Evolutionary conservation across 305 asterid species (phyloP).

Genomic region (Rubia occidens): DNA sequence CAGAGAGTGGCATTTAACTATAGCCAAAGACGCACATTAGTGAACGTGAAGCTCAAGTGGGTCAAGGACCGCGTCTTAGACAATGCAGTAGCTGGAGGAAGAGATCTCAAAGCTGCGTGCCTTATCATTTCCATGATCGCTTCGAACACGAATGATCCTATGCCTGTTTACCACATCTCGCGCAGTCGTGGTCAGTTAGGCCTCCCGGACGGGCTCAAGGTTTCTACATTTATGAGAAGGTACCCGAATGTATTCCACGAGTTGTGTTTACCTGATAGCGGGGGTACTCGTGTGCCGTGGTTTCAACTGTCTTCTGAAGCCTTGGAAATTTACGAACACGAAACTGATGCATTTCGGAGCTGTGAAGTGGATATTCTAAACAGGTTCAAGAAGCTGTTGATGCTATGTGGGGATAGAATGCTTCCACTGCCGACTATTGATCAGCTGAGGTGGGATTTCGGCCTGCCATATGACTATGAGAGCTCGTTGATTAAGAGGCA

Average conservation of each 20-base stretch:
- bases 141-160: constrained; percentile 35
- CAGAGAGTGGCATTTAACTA: constrained; percentile 17
- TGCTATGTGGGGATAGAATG: constrained; percentile 56
- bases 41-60: constrained; percentile 80
- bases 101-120: constrained; percentile 60
- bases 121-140: constrained; percentile 49
- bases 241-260: constrained; percentile 73
- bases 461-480: constrained; percentile 58
- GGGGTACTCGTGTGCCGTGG: constrained; percentile 81
- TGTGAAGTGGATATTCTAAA: constrained; percentile 45
- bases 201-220: constrained; percentile 52
- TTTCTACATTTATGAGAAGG: constrained; percentile 63
- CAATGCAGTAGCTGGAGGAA: constrained; percentile 39
- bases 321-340: constrained; percentile 33
- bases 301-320: constrained; percentile 48
- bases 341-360: constrained; percentile 25
- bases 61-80: constrained; percentile 62
- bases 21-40: constrained; percentile 54
- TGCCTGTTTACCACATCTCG: constrained; percentile 53
- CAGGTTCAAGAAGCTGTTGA: constrained; percentile 61
- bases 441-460: constrained; percentile 82
- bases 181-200: constrained; percentile 49
- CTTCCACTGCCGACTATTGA: constrained; percentile 77
- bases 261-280: constrained; percentile 44
- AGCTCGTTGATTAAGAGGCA: constrained; percentile 28